phyloP scores from a whole-genome alignment of 2,329 filamentous ascomycete species.

The Nemania sp. region DNA sequence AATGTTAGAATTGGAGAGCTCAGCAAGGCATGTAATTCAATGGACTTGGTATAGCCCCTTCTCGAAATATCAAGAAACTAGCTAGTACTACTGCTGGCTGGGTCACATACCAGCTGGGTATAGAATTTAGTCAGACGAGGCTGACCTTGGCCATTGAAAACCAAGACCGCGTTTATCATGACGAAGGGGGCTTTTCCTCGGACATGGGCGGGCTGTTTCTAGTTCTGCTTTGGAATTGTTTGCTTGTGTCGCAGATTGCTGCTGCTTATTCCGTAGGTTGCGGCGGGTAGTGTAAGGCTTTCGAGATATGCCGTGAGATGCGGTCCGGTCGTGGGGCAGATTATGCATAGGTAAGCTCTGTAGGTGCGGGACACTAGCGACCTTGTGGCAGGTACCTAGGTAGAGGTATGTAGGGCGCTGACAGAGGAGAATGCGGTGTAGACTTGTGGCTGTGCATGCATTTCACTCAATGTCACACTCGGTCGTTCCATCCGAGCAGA shows the following conservation, averaged over 20 bases:
- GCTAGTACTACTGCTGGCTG: background rate
- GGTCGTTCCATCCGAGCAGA: background rate
- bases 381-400: background rate
- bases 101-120: constrained; percentile 81
- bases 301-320: constrained; percentile 26
- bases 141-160: constrained; percentile 98
- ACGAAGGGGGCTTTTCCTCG: constrained; percentile 39
- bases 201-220: constrained; percentile 24
- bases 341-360: background rate
- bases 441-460: constrained; percentile 27
- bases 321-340: constrained; percentile 26
- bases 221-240: constrained; percentile 3
- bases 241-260: constrained; percentile 27
- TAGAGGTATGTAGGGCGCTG: background rate
- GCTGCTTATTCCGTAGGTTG: no score
- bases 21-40: background rate
- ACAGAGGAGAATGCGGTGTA: constrained; percentile 21
- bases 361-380: constrained; percentile 8
- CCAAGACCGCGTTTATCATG: constrained; percentile 99
- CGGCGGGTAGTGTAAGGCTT: constrained; percentile 9
- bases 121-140: constrained; percentile 98
- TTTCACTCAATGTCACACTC: background rate
- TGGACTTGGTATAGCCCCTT: background rate
- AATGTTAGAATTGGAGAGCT: constrained; percentile 24
- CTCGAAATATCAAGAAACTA: constrained; percentile 14